Conservation (phyloP, 176 grass and related monocot species). For the Thinopyrum elongatum region DNA sequence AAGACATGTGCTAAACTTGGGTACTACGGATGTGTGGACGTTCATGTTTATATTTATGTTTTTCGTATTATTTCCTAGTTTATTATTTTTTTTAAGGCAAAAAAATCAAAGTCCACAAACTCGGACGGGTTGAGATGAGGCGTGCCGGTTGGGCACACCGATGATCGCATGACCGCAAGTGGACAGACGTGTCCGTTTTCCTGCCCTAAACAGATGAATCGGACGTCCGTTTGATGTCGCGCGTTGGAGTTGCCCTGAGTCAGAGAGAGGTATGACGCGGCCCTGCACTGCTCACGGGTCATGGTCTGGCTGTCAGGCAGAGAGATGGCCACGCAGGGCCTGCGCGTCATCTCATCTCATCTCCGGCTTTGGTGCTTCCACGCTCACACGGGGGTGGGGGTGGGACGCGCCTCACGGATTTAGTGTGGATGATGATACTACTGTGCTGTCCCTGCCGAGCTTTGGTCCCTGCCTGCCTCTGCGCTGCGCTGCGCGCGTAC, state of each 20-base stretch:
- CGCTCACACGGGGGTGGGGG: neutral
- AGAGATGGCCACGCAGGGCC: neutral
- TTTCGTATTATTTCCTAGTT: no score
- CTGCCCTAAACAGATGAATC: neutral
- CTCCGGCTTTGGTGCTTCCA: neutral
- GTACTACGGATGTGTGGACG: no score
- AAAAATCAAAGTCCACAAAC: no score
- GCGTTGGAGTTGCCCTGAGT: neutral
- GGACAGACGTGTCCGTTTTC: no score
- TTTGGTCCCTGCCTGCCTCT: neutral
- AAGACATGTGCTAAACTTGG: no score
- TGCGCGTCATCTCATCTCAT: neutral
- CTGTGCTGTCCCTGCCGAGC: neutral
- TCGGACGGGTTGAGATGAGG: no score
- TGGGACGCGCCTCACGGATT: conserved; percentile 12
- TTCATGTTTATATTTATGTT: no score
- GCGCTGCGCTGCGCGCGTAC: neutral
- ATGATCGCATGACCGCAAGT: no score
- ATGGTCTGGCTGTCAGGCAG: neutral
- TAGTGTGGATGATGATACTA: neutral
- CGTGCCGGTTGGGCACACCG: no score
- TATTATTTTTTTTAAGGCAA: no score
- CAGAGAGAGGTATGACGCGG: neutral
- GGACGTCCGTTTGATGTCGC: no score
- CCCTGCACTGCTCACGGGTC: neutral